Evolutionary conservation across 2,329 filamentous ascomycete genomes (phyloP).

Genomic region (Exophiala spinifera): DNA sequence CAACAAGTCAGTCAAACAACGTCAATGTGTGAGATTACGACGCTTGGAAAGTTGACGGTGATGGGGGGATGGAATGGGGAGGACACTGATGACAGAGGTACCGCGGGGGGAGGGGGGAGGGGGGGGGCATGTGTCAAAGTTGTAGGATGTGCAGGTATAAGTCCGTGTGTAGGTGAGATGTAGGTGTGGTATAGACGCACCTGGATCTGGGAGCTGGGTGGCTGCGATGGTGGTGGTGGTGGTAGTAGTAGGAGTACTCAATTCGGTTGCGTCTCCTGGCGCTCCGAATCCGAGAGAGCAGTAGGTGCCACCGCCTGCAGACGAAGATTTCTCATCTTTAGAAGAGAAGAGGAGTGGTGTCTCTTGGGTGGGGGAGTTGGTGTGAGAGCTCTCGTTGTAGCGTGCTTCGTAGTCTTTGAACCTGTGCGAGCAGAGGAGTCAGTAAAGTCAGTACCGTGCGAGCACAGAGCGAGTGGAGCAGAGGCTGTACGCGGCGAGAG

Average conservation of each 20-base stretch:
- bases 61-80: not conserved
- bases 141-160: no score
- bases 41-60: not conserved
- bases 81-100: no score
- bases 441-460: not conserved
- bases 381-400: not conserved
- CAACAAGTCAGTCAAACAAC: slow-evolving; percentile 1
- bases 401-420: slow-evolving; percentile 21
- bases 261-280: not conserved
- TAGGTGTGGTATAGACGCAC: not conserved
- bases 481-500: no score
- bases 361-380: not conserved
- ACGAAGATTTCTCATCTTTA: slow-evolving; percentile 4
- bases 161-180: no score
- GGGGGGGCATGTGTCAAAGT: no score
- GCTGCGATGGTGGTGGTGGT: no score
- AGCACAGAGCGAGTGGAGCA: no score
- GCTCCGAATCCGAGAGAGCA: not conserved
- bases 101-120: no score
- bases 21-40: no score
- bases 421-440: slow-evolving; percentile 2
- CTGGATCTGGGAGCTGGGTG: not conserved
- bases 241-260: no score
- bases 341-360: slow-evolving; percentile 8
- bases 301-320: not conserved